Conservation (phyloP, 192 early-diverging fungal genomes). For the Backusella tarrabulga region DNA sequence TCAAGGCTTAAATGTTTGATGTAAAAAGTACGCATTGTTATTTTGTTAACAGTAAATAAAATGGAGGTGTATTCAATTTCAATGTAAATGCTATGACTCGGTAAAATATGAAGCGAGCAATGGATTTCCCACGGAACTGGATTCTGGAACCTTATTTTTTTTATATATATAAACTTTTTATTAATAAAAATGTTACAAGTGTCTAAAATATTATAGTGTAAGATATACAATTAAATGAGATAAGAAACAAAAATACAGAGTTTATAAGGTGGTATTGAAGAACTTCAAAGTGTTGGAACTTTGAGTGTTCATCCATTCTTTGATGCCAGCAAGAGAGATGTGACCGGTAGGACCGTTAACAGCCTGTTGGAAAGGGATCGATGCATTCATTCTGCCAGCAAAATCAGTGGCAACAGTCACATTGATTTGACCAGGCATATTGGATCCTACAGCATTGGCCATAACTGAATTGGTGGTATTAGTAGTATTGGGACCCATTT, state of each 20-base stretch:
- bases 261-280: neutral
- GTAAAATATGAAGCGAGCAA: neutral
- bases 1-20: constrained; percentile 7
- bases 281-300: neutral
- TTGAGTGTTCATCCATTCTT: constrained; percentile 6
- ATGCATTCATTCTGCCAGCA: neutral
- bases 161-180: neutral
- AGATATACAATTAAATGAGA: neutral
- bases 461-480: neutral
- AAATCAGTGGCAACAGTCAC: neutral
- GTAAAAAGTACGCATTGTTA: neutral
- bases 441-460: neutral
- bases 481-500: neutral
- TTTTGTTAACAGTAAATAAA: neutral
- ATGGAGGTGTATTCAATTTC: neutral
- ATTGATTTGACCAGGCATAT: neutral
- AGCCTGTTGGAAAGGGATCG: neutral
- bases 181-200: neutral
- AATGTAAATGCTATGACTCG: neutral
- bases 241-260: neutral
- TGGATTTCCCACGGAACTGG: neutral
- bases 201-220: neutral
- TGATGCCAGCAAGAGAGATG: constrained; percentile 4
- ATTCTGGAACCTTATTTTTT: neutral
- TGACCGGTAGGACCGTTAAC: neutral